phyloP scores from a whole-genome alignment of 129 eudicot genomes.

The Saposhnikovia divaricata region DNA sequence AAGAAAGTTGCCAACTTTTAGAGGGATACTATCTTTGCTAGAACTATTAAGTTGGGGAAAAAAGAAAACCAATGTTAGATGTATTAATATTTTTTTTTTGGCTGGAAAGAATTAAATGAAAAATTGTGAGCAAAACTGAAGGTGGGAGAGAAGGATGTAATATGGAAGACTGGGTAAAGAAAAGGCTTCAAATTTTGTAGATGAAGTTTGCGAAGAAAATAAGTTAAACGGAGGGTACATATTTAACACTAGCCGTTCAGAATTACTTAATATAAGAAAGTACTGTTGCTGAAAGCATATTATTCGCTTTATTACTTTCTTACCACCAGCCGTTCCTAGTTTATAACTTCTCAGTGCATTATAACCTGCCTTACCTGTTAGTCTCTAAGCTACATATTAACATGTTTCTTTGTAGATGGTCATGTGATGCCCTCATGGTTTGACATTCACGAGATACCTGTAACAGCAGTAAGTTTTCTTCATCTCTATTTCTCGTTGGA shows the following conservation, averaged over 20 bases:
- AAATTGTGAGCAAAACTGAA: background rate
- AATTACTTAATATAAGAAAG: too few relatives aligned
- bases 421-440: constrained; percentile 95
- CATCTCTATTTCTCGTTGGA: background rate
- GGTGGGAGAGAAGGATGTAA: background rate
- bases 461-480: constrained; percentile 61
- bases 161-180: background rate
- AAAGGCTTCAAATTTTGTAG: too few relatives aligned
- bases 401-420: constrained; percentile 55
- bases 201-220: too few relatives aligned
- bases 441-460: constrained; percentile 82
- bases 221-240: too few relatives aligned
- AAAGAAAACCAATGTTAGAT: background rate
- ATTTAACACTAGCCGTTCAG: too few relatives aligned
- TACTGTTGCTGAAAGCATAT: background rate
- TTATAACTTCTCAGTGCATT: background rate
- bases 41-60: background rate
- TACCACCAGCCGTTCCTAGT: background rate
- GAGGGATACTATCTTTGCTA: too few relatives aligned
- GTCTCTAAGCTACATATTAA: background rate
- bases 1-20: too few relatives aligned
- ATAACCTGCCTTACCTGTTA: background rate
- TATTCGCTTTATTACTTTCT: background rate
- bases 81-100: too few relatives aligned
- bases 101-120: background rate